Conservation (phyloP, 108 stramenopile species). For the Skeletonema costatum region DNA sequence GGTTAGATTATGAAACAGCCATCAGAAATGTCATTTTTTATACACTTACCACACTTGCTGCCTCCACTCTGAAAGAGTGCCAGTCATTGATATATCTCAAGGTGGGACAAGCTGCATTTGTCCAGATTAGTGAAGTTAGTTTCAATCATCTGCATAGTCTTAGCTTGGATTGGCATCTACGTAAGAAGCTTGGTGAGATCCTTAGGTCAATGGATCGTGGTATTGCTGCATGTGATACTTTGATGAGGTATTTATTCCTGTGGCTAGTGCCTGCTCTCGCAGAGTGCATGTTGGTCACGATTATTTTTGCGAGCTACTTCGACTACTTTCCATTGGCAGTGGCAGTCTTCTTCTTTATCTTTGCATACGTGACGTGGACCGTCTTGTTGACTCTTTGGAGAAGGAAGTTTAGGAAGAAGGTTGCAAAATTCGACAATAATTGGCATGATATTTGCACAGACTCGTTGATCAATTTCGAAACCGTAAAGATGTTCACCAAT, state of each 20-base stretch:
- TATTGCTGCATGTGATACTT: conserved; percentile 80
- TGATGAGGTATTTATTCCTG: conserved; percentile 95
- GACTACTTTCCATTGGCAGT: conserved; percentile 80
- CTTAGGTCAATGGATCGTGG: conserved; percentile 94
- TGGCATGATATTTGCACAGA: conserved; percentile 94
- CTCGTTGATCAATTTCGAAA: conserved; percentile 94
- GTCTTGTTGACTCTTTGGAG: conserved; percentile 93
- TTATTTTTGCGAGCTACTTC: conserved; percentile 92
- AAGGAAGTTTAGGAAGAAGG: conserved; percentile 93
- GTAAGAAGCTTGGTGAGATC: conserved; percentile 95
- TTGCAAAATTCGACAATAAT: conserved; percentile 93
- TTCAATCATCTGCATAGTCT: conserved; percentile 92
- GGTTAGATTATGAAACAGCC: conserved; percentile 59
- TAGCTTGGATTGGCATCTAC: conserved; percentile 94
- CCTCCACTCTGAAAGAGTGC: conserved; percentile 83
- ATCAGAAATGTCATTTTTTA: conserved; percentile 67
- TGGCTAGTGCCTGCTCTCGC: conserved; percentile 90
- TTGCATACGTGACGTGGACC: conserved; percentile 89
- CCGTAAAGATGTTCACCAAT: conserved; percentile 96
- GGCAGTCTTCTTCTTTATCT: conserved; percentile 89
- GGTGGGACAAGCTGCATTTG: conserved; percentile 96
- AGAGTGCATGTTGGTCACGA: conserved; percentile 89
- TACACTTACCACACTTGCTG: conserved; percentile 66
- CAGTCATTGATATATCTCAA: conserved; percentile 94
- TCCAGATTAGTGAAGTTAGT: conserved; percentile 86